These are phyloP conservation scores for Fragaria vesca DNA, from an alignment of 306 rosid species.

Conservation along the genomic window DNA sequence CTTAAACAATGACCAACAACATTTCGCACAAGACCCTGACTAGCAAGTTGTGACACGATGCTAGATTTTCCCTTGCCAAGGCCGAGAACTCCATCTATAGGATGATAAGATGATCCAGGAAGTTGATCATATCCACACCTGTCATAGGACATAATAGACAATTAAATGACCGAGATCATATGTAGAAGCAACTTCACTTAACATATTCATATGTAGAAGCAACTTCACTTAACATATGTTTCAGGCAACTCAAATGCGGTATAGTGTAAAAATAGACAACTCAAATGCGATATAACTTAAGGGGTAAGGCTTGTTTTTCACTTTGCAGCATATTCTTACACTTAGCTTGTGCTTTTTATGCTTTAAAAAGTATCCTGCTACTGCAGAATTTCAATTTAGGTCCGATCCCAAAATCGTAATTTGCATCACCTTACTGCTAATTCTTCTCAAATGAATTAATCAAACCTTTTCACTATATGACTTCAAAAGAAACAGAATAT, in stretches of 20 bases:
- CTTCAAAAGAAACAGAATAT: background rate
- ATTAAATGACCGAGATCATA: background rate
- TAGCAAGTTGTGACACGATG: slow-evolving; percentile 68
- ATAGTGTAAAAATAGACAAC: background rate
- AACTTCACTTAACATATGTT: background rate
- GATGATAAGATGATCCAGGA: slow-evolving; percentile 60
- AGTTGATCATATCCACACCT: slow-evolving; percentile 92
- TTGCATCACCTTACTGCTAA: background rate
- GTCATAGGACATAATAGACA: slow-evolving; percentile 21
- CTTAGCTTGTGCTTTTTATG: background rate
- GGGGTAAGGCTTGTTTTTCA: background rate
- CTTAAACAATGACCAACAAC: slow-evolving; percentile 89
- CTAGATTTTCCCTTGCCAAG: slow-evolving; percentile 86
- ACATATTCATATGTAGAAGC: background rate
- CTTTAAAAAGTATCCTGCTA: background rate
- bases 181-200: background rate
- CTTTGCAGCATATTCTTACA: background rate
- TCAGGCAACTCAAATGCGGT: background rate
- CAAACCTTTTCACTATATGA: background rate
- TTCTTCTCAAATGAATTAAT: background rate
- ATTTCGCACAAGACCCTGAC: slow-evolving; percentile 61
- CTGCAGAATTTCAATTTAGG: background rate
- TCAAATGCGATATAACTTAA: no score
- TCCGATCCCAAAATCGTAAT: background rate
- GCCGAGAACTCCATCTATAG: slow-evolving; percentile 84